Evolutionary conservation across 768 basidiomycete species (phyloP).

Genomic region (Tricholomella constricta): DNA sequence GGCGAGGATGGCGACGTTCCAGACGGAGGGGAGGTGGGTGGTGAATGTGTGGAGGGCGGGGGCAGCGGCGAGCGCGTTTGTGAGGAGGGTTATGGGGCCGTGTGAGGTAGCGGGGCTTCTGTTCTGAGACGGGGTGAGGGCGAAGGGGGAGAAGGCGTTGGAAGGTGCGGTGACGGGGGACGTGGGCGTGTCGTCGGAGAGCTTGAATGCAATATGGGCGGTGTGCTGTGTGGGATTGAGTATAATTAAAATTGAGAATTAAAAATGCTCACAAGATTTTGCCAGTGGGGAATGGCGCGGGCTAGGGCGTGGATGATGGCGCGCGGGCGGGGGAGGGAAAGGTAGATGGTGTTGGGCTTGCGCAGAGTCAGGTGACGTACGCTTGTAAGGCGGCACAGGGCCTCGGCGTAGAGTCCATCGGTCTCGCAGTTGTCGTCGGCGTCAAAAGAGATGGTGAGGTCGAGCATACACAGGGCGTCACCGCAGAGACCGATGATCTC

Average conservation of each 20-base stretch:
- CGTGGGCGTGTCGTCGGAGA: constrained; percentile 46
- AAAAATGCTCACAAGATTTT: constrained; percentile 45
- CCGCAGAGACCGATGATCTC: constrained; percentile 35
- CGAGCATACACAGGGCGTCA: constrained; percentile 29
- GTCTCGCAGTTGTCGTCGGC: constrained; percentile 13
- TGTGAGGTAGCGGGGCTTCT: constrained; percentile 15
- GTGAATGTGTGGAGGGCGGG: constrained; percentile 48
- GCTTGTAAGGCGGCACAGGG: constrained; percentile 35
- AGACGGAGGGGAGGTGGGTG: constrained; percentile 57
- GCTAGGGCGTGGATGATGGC: constrained; percentile 49
- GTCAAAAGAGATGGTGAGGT: constrained; percentile 38
- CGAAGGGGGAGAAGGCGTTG: constrained; percentile 14
- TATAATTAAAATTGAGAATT: constrained; percentile 1
- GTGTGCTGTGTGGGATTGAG: constrained; percentile 41
- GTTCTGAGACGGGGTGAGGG: constrained; percentile 4
- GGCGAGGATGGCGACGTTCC: constrained; percentile 55
- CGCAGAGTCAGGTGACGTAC: constrained; percentile 53
- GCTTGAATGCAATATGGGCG: constrained; percentile 55
- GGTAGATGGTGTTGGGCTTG: constrained; percentile 53
- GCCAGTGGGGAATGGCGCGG: constrained; percentile 44
- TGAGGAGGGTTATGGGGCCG: constrained; percentile 36
- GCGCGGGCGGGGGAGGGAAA: constrained; percentile 50
- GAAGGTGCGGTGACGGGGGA: constrained; percentile 19
- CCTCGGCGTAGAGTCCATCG: constrained; percentile 42
- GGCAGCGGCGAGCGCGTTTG: constrained; percentile 39